Evolutionary conservation across 176 grass and related monocot species (phyloP), one percentile per base, ranked within the genome.

Genomic region (Eragrostis nindensis): DNA sequence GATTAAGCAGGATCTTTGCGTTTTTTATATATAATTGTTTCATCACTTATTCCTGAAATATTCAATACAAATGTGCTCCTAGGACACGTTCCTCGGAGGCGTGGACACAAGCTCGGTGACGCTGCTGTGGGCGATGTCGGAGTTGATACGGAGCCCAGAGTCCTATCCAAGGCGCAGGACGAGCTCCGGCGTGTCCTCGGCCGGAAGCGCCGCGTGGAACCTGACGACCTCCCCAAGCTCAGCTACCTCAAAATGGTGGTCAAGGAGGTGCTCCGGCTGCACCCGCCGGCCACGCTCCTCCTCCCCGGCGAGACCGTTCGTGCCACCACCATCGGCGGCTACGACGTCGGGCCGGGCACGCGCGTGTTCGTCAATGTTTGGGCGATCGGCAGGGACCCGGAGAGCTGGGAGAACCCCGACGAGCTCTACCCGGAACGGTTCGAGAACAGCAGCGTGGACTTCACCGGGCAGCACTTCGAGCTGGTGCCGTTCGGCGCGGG

Each of bases 331-430:
- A 27, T 76, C 47, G 11, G 43, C 49, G 78, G 77, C 5, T 87
- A 76, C 70, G 36, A 75, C 44, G 63, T 87, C 66, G 62, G 63
- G 5, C 48, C 66, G 11, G 18, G 32, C 11, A 63, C 71, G 2
- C 39, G 72, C 5, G 45, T 88, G 3, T 1, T 83, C 2, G 65
- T 88, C 8, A 88, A 88, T 61, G 65, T 30, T 45, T 88, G 86
- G 86, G 86, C 86, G 5, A 76, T 88, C 22, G 79, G 79, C 2
- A 53, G 80, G 55, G 80, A 88, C 26, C 79, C 86, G 18, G 73
- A 69, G 41, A 83, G 60, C 62, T 88, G 86, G 80, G 14, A 61
- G 36, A 24, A 60, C 10, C 3, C 86, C 0, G 80, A 88, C 73
- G 80, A 66, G 42, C 82, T 87, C 85, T 9, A 62, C 1, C 85